Evolutionary conservation across 768 basidiomycete genomes (phyloP), one percentile per base, ranked within the genome.

Genomic region (Suillus discolor): DNA sequence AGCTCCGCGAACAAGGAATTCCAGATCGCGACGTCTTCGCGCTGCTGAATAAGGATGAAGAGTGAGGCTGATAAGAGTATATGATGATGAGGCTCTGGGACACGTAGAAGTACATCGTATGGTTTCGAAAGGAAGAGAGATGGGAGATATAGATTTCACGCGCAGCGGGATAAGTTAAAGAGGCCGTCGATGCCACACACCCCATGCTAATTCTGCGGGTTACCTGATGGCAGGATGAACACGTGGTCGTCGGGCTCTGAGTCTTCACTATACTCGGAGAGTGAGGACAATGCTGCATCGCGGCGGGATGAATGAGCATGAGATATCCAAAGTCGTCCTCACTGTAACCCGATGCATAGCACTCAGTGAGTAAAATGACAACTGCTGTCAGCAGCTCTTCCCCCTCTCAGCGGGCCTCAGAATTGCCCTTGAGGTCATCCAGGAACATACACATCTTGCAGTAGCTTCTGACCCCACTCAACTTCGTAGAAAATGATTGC

Each of bases 401-500:
- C 45, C 83, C 81, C 72, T 90, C 90, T 45, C 82, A 82, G 16
- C 84, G 80, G 1, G 82, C 79, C 67, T 90, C 89, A 1, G 87
- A 87, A 28, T 78, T 77, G 31, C 89, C 89, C 63, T 89, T 89
- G 47, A 85, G 83, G 68, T 96, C 95, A 65, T 94, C 94, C 72
- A 93, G 81, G 77, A 97, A 97, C 83, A 91, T 92, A 79, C 92
- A 97, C 89, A 72, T 96, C 95, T 64, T 91, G 87, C 63, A 97
- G 78, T 1, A 89, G 82, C 23, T 89, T 87, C 60, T n/a, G n/a
- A n/a, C n/a, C n/a, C n/a, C n/a, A n/a, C n/a, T 98, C 96, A 7
- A 98, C 96, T 75, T 99, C 97, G 73, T 94, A 93, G 77, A 96
- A 82, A 95, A 98, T 6, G 99, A 84, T 74, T 97, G 94, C 65